Evolutionary conservation across 345 rosid species (phyloP).

Genomic region (Heritiera fomes): DNA sequence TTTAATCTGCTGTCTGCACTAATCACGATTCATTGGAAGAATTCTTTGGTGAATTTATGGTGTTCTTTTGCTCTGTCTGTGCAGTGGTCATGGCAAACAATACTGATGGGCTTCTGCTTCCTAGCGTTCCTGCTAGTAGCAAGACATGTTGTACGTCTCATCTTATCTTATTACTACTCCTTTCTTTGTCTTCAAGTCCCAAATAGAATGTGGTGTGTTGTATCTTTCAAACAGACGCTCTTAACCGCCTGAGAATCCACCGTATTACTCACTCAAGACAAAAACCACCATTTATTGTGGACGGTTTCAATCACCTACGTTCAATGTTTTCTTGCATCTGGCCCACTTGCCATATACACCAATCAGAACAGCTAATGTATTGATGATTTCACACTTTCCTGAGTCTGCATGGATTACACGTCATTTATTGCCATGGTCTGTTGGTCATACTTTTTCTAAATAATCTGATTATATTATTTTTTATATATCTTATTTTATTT

Average conservation of each 20-base stretch:
- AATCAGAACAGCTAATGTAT: background rate
- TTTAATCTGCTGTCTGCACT: background rate
- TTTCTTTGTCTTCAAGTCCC: background rate
- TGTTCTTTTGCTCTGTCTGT: constrained; percentile 1
- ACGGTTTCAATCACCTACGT: constrained; percentile 14
- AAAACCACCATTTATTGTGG: background rate
- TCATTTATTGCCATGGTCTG: background rate
- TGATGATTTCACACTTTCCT: background rate
- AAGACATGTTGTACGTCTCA: constrained; percentile 69
- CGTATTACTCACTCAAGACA: background rate
- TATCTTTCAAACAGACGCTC: background rate
- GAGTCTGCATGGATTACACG: constrained; percentile 14
- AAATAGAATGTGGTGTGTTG: background rate
- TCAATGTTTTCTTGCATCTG: constrained; percentile 9
- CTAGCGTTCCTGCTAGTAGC: constrained; percentile 63
- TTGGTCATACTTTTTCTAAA: background rate
- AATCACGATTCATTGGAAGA: background rate
- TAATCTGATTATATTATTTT: background rate
- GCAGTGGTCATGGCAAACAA: constrained; percentile 99
- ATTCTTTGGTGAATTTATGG: background rate
- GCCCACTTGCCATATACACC: background rate
- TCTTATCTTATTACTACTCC: background rate
- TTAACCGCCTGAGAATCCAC: background rate
- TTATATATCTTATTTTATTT: background rate
- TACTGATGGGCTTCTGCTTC: constrained; percentile 83